Percentiles rank a stretch among this genome's conserved stretches.
phyloP scores from a whole-genome alignment of 2,329 filamentous ascomycete genomes.

The Reticulascus tulasneorum region DNA sequence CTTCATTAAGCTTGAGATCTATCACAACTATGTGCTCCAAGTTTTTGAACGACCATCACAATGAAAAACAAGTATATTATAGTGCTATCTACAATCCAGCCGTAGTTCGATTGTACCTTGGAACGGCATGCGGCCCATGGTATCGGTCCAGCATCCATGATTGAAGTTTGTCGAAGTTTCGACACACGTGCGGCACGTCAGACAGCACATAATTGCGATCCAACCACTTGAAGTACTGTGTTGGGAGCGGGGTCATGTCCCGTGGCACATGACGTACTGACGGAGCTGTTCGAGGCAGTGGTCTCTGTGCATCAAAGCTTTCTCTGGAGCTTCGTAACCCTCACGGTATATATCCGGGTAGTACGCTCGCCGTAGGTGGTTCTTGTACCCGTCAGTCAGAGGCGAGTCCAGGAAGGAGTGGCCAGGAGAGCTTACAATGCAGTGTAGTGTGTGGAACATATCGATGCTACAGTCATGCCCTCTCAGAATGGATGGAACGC shows the following conservation, averaged over 20 bases:
- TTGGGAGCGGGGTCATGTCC: constrained; percentile 2
- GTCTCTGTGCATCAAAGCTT: not conserved
- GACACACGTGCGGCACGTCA: constrained; percentile 1
- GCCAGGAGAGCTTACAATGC: not conserved
- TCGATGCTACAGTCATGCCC: not conserved
- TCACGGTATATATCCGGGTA: not conserved
- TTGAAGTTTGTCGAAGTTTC: not conserved
- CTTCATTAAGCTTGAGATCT: no score
- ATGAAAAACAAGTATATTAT: no score
- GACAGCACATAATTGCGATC: not conserved
- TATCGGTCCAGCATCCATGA: not conserved
- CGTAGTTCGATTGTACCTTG: no score
- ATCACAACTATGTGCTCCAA: no score
- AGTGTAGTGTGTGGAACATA: not conserved
- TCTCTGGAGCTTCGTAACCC: not conserved
- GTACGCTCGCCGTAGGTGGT: constrained; percentile 1
- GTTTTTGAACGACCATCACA: no score
- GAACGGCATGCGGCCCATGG: no score
- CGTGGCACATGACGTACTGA: constrained; percentile 1
- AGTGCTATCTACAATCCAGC: no score
- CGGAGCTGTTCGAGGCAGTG: constrained; percentile 3
- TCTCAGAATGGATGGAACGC: not conserved
- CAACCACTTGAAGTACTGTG: not conserved
- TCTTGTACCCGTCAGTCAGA: not conserved
- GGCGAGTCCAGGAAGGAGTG: not conserved